These are phyloP conservation scores for Sordaria brevicollis DNA, from an alignment of 495 filamentous ascomycete genomes.

Conservation along the genomic window DNA sequence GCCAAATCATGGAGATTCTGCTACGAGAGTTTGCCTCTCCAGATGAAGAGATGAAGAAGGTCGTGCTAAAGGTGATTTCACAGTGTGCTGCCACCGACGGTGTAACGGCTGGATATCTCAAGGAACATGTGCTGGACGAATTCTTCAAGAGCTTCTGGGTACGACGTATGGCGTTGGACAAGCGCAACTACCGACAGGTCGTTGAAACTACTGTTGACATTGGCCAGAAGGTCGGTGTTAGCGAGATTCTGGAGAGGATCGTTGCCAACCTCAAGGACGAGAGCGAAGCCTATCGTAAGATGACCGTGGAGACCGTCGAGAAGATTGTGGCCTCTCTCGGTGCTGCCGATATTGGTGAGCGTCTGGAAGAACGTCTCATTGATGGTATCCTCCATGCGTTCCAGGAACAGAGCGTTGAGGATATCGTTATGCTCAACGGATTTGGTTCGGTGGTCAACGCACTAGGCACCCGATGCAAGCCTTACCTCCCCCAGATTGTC, in stretches of 20 bases:
- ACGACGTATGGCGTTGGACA: slow-evolving; percentile 89
- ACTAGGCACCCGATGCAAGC: slow-evolving; percentile 85
- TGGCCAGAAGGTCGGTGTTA: slow-evolving; percentile 90
- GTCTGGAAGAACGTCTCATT: slow-evolving; percentile 84
- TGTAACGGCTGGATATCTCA: slow-evolving; percentile 88
- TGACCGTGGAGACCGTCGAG: slow-evolving; percentile 96
- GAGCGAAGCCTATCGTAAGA: slow-evolving; percentile 95
- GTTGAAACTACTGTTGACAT: slow-evolving; percentile 97
- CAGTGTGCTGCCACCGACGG: slow-evolving; percentile 92
- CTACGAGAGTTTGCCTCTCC: slow-evolving; percentile 91
- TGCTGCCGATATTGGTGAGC: slow-evolving; percentile 85
- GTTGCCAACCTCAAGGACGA: slow-evolving; percentile 97
- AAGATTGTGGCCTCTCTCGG: slow-evolving; percentile 89
- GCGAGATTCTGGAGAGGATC: slow-evolving; percentile 87
- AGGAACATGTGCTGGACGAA: slow-evolving; percentile 86
- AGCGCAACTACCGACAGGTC: slow-evolving; percentile 92
- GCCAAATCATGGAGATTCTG: slow-evolving; percentile 97
- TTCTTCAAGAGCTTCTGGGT: slow-evolving; percentile 99
- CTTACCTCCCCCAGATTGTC: slow-evolving; percentile 93
- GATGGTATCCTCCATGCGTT: slow-evolving; percentile 96
- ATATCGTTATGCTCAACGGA: slow-evolving; percentile 94
- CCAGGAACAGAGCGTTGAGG: slow-evolving; percentile 97
- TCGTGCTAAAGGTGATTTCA: slow-evolving; percentile 94
- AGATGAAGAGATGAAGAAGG: slow-evolving; percentile 99
- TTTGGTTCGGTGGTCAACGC: slow-evolving; percentile 98